Evolutionary conservation across 768 basidiomycete genomes (phyloP), one percentile per base, ranked within the genome.

Genomic region (Ramaria rubella): DNA sequence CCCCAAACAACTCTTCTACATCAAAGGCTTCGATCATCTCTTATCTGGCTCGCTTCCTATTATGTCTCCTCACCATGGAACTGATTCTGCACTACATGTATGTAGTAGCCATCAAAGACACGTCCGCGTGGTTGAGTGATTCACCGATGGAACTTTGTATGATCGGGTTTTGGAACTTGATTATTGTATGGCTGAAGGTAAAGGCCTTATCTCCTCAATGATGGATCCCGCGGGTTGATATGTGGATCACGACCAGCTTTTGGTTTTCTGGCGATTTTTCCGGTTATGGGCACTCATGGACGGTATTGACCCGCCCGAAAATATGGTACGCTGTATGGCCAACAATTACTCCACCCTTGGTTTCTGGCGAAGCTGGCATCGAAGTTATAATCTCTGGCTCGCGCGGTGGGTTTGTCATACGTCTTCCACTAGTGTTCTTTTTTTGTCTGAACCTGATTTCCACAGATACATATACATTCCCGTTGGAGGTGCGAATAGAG

Each of bases 281-380:
- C 87, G 94, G 2, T 72, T 96, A 19, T 97, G 94, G 93, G 86
- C 94, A 2, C 73, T 98, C 21, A 68, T 81, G 5, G 90, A 93
- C 63, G 90, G 90, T 0, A 79, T 97, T 31, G 91, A 96, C 63
- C 88, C 93, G 0, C 96, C 95, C 0, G 96, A 99, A 70, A 99
- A 99, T 69, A 96, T 97, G 96, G 80, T 99, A 12, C 81, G 96
- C n/a, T 98, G 96, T 65, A 87, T 97, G 85, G 89, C 84, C 21
- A 99, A 98, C 69, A 98, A 97, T 68, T 97, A 97, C 67, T 96
- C 94, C 1, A 81, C 85, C 0, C 68, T 86, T 9, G 93, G 93
- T 0, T 98, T 99, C 70, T 98, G 96, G 96, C 72, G 93, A 60
- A 86, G 86, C 61, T 98, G 95, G 96, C 95, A 98, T 68, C 77